A percentile compares a stretch with the other conserved stretches of the same genome.
phyloP scores from a whole-genome alignment of 2,329 filamentous ascomycete species.

The Aspergillus pseudonomiae region DNA sequence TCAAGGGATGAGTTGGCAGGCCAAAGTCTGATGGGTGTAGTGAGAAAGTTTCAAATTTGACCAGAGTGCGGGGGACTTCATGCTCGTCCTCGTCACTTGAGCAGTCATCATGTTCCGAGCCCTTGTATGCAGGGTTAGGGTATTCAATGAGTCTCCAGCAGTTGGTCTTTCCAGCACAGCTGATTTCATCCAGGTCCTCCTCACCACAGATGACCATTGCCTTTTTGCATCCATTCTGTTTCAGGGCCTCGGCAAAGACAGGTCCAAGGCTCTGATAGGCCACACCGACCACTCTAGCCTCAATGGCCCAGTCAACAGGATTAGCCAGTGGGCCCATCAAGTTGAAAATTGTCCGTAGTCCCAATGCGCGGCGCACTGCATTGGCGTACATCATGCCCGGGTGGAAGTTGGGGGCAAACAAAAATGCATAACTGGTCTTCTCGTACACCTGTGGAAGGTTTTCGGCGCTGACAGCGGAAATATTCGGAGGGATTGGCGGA shows the following conservation, averaged over 20 bases:
- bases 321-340: conserved; percentile 90
- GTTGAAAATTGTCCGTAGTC: conserved; percentile 97
- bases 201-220: conserved; percentile 89
- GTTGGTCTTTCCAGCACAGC: conserved; percentile 82
- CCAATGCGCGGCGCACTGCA: conserved; percentile 81
- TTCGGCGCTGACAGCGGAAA: conserved; percentile 71
- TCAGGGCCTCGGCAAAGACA: conserved; percentile 84
- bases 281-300: conserved; percentile 91
- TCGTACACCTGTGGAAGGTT: conserved; percentile 75
- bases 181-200: conserved; percentile 94
- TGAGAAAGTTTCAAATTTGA: conserved; percentile 73
- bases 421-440: conserved; percentile 86
- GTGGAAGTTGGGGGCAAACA: conserved; percentile 96
- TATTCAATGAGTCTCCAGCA: conserved; percentile 78
- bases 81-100: conserved; percentile 44
- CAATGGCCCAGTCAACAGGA: conserved; percentile 79
- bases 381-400: conserved; percentile 91
- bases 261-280: conserved; percentile 83
- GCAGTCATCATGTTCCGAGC: conserved; percentile 46
- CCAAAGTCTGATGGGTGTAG: conserved; percentile 87
- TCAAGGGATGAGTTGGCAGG: conserved; percentile 71
- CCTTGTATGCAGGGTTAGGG: conserved; percentile 48
- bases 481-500: conserved; percentile 70
- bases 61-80: conserved; percentile 44
- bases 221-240: conserved; percentile 75